Percentiles rank a stretch among this genome's conserved stretches.
Evolutionary conservation across 1,284 basidiomycete genomes (phyloP).

Genomic region (Fomitopsis pinicola): DNA sequence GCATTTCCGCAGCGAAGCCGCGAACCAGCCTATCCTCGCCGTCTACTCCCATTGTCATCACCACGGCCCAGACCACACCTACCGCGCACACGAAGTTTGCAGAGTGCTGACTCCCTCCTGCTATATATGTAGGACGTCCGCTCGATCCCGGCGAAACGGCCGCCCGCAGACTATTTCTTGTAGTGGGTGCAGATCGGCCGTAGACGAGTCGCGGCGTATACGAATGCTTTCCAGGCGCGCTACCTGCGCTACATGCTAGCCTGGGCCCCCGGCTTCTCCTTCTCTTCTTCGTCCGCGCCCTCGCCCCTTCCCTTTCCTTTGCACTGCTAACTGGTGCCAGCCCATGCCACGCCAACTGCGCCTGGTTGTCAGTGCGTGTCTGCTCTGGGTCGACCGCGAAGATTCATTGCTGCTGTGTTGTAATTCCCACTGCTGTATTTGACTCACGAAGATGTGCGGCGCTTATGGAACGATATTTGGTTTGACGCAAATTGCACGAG

Average conservation of each 20-base stretch:
- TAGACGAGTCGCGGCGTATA: neutral
- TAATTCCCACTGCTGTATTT: neutral
- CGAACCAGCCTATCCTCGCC: neutral
- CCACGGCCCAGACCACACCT: neutral
- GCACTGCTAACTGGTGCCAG: neutral
- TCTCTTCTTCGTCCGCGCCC: neutral
- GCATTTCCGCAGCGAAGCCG: neutral
- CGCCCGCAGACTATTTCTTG: slow-evolving; percentile 82
- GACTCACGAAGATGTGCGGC: neutral
- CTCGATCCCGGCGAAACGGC: slow-evolving; percentile 83
- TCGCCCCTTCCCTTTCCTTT: neutral
- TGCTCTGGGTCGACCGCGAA: neutral
- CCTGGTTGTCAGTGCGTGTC: neutral
- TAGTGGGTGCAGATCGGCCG: slow-evolving; percentile 24
- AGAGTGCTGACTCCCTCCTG: slow-evolving; percentile 2
- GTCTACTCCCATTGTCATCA: neutral
- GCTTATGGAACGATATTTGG: neutral
- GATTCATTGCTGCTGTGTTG: neutral
- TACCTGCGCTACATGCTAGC: neutral
- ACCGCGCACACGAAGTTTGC: neutral
- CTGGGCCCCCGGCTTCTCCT: neutral
- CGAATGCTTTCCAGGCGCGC: neutral
- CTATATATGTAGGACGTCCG: slow-evolving; percentile 66
- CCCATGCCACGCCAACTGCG: neutral
- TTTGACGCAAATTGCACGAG: neutral